Evolutionary conservation across 805 yeast genomes (phyloP), one percentile per base, ranked within the genome.

Genomic region (Lipomyces chichibuensis): DNA sequence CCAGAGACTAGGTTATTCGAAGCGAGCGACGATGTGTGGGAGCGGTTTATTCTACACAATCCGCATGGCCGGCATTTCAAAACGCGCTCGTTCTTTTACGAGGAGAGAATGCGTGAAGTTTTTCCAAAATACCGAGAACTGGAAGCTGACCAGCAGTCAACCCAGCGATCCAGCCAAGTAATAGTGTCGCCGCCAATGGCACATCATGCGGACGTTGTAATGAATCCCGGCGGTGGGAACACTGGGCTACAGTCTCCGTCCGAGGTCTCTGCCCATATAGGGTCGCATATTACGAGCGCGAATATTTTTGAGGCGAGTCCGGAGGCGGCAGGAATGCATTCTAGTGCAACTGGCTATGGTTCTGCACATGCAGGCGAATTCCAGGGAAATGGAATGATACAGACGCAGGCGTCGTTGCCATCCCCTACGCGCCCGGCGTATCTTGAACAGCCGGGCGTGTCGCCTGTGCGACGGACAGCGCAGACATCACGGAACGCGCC

Each of bases 1-100:
- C 56, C 65, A 23, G 62, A 35, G 17, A 46, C 61, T 4, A 27
- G 59, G 14, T 43, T 62, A 5, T 67, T 59, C 53, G 64, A 62
- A 53, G 70, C 60, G 5, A 33, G 69, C 13, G 69, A 65, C 2
- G 59, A 55, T 11, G 56, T 43, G 8, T 67, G 70, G 70, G 64
- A 59, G 23, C 57, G 29, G 20, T 64, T 58, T 23, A 61, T 67
- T 25, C 29, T 46, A 5, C 49, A 54, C 2, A 27, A 64, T 43
- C 65, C 56, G 4, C 51, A 60, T 29, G 70, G 59, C 7, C 37
- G 51, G 55, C 58, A 57, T 33, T 67, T 64, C 20, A 32, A 57
- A 14, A 29, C 33, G 20, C 58, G 55, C 14, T 62, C 70, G 7
- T 64, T 58, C 46, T 33, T 43, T 1, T 67, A 64, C 53, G 70